These are phyloP conservation scores for Xylaria palmicola DNA, from an alignment of 495 filamentous ascomycete species.

Conservation along the genomic window DNA sequence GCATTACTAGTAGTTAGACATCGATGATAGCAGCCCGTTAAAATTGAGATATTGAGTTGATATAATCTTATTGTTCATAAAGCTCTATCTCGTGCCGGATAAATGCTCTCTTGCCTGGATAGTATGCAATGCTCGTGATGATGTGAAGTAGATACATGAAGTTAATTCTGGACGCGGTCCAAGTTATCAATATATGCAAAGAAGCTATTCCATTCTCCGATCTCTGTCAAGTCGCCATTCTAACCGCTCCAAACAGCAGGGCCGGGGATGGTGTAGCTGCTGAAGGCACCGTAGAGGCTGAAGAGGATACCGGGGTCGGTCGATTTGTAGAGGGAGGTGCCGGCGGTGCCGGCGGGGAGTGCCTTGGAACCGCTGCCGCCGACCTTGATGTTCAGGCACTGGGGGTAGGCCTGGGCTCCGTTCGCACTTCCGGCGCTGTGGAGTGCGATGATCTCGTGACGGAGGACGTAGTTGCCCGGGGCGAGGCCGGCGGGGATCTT, in stretches of 20 bases:
- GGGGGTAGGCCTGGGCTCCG: constrained; percentile 68
- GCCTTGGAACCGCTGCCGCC: constrained; percentile 54
- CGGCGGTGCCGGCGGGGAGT: constrained; percentile 36
- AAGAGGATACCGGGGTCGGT: constrained; percentile 56
- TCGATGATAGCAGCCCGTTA: background rate
- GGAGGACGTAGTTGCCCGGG: constrained; percentile 65
- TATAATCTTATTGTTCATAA: background rate
- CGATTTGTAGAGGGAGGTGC: constrained; percentile 52
- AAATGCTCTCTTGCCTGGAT: background rate
- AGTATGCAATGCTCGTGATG: background rate
- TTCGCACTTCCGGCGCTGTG: constrained; percentile 54
- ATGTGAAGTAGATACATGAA: background rate
- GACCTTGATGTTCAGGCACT: constrained; percentile 66
- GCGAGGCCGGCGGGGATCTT: constrained; percentile 57
- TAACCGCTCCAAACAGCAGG: constrained; percentile 20
- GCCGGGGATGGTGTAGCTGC: constrained; percentile 36
- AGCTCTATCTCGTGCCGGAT: background rate
- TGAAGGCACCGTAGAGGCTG: constrained; percentile 53
- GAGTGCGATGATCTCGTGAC: constrained; percentile 70
- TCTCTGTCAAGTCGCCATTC: background rate
- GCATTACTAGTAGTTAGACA: no score
- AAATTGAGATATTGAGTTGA: no score
- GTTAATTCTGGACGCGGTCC: background rate
- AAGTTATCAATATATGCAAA: background rate
- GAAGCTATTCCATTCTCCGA: background rate